Evolutionary conservation across 1,284 basidiomycete genomes (phyloP).

Genomic region (Xerocomus nothofagi): DNA sequence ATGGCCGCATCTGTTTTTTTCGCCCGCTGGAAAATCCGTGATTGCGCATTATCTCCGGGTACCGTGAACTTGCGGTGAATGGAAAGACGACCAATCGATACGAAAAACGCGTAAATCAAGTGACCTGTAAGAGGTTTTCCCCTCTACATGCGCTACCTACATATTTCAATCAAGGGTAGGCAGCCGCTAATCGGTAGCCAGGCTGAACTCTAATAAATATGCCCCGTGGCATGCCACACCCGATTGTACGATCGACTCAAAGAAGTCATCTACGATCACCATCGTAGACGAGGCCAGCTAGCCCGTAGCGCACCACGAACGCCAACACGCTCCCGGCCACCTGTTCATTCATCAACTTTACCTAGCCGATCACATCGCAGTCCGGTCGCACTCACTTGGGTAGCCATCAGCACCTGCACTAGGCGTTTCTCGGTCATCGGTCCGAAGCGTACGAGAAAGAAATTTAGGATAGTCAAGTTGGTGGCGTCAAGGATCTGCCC

Average conservation of each 20-base stretch:
- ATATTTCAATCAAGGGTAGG: too few relatives aligned
- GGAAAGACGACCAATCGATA: too few relatives aligned
- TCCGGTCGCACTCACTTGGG: constrained; percentile 54
- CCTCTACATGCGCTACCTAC: too few relatives aligned
- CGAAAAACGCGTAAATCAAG: too few relatives aligned
- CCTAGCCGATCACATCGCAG: constrained; percentile 5
- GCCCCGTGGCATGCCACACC: not conserved
- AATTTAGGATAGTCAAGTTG: constrained; percentile 88
- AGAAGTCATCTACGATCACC: constrained; percentile 69
- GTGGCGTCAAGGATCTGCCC: constrained; percentile 67
- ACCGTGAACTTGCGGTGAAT: too few relatives aligned
- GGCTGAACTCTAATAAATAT: not conserved
- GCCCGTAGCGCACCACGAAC: constrained; percentile 83
- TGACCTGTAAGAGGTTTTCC: too few relatives aligned
- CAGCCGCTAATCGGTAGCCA: too few relatives aligned
- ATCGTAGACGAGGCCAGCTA: constrained; percentile 86
- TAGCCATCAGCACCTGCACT: constrained; percentile 66
- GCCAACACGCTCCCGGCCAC: constrained; percentile 72
- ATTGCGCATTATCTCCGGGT: constrained; percentile 33
- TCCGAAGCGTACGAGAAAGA: constrained; percentile 75
- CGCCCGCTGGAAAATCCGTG: constrained; percentile 14
- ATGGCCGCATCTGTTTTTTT: constrained; percentile 6
- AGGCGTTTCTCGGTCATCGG: constrained; percentile 81
- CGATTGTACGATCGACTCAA: not conserved
- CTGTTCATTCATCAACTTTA: constrained; percentile 36